phyloP scores from a whole-genome alignment of 805 yeast genomes.

The Kuraishia piskuri region DNA sequence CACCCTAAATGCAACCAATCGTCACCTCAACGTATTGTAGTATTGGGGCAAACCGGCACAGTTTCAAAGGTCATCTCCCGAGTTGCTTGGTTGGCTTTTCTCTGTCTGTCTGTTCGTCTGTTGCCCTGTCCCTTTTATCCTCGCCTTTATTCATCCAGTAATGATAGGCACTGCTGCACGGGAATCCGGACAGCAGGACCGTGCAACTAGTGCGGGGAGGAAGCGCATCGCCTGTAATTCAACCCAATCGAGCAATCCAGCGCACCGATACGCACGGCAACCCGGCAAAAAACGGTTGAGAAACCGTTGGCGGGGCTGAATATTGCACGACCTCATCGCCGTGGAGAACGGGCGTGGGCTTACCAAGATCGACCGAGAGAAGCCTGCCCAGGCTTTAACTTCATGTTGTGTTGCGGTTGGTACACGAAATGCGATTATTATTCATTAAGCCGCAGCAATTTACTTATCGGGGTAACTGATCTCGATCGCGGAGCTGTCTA shows the following conservation, averaged over 20 bases:
- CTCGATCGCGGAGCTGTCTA: neutral
- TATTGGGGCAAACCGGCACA: neutral
- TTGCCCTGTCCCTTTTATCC: too few species aligned
- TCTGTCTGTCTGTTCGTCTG: neutral
- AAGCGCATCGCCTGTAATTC: neutral
- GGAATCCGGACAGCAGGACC: neutral
- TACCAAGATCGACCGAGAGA: neutral
- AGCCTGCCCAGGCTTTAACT: too few species aligned
- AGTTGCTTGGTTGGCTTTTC: too few species aligned
- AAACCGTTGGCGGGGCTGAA: neutral
- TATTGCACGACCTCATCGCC: neutral
- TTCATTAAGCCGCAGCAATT: neutral
- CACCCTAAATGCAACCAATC: neutral
- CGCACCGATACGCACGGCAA: neutral
- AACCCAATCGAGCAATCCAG: neutral
- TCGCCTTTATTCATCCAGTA: neutral
- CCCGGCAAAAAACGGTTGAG: neutral
- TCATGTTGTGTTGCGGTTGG: neutral
- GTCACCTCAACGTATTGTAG: neutral
- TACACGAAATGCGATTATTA: neutral
- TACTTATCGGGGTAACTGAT: neutral
- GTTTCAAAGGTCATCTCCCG: neutral
- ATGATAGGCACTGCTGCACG: neutral
- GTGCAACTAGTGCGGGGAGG: neutral
- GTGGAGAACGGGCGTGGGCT: neutral